phyloP scores from a whole-genome alignment of 257 asterid species.

The Echium plantagineum region DNA sequence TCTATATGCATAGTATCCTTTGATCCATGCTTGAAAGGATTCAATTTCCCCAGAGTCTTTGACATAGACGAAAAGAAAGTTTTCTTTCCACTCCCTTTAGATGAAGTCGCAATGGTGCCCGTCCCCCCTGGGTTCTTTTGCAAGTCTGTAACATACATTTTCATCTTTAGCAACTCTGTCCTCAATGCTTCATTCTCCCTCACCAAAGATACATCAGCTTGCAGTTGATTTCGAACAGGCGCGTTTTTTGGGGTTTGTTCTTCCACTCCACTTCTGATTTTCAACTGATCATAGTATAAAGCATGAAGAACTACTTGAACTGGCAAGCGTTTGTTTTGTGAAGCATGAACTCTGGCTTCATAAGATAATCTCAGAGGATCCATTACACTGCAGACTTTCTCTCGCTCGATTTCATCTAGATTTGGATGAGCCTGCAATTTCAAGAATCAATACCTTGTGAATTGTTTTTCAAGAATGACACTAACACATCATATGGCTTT shows the following conservation, averaged over 20 bases:
- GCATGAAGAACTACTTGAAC: slow-evolving; percentile 95
- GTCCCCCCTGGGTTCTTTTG: slow-evolving; percentile 39
- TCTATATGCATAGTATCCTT: slow-evolving; percentile 64
- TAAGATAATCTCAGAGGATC: slow-evolving; percentile 81
- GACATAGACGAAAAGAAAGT: slow-evolving; percentile 80
- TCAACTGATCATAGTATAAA: slow-evolving; percentile 74
- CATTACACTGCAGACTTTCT: slow-evolving; percentile 86
- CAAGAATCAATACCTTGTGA: no score
- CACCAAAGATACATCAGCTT: slow-evolving; percentile 55
- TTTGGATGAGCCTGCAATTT: slow-evolving; percentile 71
- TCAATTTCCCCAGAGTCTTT: slow-evolving; percentile 64
- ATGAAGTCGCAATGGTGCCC: slow-evolving; percentile 19
- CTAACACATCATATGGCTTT: no score
- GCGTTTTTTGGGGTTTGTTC: slow-evolving; percentile 36
- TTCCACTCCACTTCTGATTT: slow-evolving; percentile 58
- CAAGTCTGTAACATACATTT: slow-evolving; percentile 60
- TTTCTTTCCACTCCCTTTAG: slow-evolving; percentile 26
- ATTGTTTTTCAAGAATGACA: no score
- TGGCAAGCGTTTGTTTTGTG: slow-evolving; percentile 86
- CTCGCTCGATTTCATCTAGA: slow-evolving; percentile 85
- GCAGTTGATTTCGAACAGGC: slow-evolving; percentile 46
- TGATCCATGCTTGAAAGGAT: slow-evolving; percentile 78
- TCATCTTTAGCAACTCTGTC: slow-evolving; percentile 77
- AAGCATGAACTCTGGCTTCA: slow-evolving; percentile 87
- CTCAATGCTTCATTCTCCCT: slow-evolving; percentile 79